Conservation (phyloP, 139 green algal genomes). For the Chlamydomonas schloesseri region DNA sequence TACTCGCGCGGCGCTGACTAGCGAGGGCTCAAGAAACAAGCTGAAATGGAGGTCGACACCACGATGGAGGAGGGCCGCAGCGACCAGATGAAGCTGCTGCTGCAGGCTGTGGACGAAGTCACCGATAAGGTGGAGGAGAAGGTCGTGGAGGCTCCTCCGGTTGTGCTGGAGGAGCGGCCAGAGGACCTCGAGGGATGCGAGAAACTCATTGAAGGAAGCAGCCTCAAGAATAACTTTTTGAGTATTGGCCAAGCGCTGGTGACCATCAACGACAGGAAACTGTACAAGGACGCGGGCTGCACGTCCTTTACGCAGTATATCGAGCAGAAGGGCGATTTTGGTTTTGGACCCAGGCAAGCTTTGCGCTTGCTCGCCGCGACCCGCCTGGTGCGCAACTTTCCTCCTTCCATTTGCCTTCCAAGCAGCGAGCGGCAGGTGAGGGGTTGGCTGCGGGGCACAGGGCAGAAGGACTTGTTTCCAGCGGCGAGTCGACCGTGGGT, state of each 20-base stretch:
- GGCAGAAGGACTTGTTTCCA: too few species aligned
- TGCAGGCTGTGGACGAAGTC: slow-evolving; percentile 32
- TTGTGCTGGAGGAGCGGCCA: background rate
- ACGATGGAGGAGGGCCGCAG: background rate
- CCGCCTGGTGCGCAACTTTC: slow-evolving; percentile 38
- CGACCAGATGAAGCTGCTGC: slow-evolving; percentile 24
- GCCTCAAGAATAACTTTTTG: slow-evolving; percentile 44
- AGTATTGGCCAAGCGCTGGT: slow-evolving; percentile 37
- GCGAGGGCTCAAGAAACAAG: too few species aligned
- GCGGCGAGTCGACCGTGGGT: too few species aligned
- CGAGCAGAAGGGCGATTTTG: slow-evolving; percentile 39
- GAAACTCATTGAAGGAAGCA: slow-evolving; percentile 35
- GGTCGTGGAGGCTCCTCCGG: background rate
- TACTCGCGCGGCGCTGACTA: too few species aligned
- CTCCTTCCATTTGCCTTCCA: slow-evolving; percentile 23
- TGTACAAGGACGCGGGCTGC: slow-evolving; percentile 29
- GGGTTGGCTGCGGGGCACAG: too few species aligned
- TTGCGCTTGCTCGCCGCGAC: slow-evolving; percentile 34
- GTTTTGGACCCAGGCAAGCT: slow-evolving; percentile 31
- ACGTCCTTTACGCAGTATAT: slow-evolving; percentile 44
- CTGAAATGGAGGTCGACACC: background rate
- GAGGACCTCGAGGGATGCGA: slow-evolving; percentile 45
- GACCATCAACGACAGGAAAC: slow-evolving; percentile 42
- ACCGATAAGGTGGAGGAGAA: background rate
- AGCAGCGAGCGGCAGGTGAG: slow-evolving; percentile 40